Percentiles rank a stretch among this genome's conserved stretches.
Conservation (phyloP, 768 basidiomycete genomes). For the Tylopilus cervinicoccineus region DNA sequence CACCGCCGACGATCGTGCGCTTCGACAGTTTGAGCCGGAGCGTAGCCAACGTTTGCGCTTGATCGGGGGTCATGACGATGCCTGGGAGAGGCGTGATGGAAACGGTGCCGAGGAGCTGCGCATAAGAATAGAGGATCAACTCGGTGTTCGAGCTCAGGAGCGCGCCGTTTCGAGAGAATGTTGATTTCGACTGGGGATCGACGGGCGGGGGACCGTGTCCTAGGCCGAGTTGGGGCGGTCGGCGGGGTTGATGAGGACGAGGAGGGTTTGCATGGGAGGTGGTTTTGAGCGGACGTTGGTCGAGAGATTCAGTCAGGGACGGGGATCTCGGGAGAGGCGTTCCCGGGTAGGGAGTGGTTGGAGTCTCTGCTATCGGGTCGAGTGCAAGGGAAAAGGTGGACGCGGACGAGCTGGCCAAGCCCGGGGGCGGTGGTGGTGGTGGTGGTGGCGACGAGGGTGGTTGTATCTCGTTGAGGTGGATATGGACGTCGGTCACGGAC, state of each 20-base stretch:
- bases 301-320: constrained; percentile 27
- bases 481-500: constrained; percentile 55
- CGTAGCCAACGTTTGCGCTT: constrained; percentile 40
- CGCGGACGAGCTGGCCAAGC: constrained; percentile 35
- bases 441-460: constrained; percentile 14
- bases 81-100: constrained; percentile 50
- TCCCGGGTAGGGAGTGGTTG: constrained; percentile 35
- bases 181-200: constrained; percentile 15
- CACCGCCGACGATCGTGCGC: constrained; percentile 49
- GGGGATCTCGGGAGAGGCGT: constrained; percentile 32
- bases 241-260: constrained; percentile 22
- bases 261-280: constrained; percentile 36
- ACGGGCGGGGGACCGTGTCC: constrained; percentile 40
- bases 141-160: constrained; percentile 54
- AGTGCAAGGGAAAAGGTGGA: constrained; percentile 47
- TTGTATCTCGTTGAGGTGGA: constrained; percentile 31
- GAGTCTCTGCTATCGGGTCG: constrained; percentile 46
- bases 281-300: constrained; percentile 20
- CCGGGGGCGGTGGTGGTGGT: constrained; percentile 19
- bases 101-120: constrained; percentile 69
- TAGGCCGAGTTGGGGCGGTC: constrained; percentile 41
- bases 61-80: constrained; percentile 39
- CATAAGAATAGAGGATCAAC: constrained; percentile 81
- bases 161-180: constrained; percentile 34
- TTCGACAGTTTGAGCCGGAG: constrained; percentile 51